Base-by-base conservation (phyloP, 768 basidiomycete genomes). In the Dentipellis sp. region DNA sequence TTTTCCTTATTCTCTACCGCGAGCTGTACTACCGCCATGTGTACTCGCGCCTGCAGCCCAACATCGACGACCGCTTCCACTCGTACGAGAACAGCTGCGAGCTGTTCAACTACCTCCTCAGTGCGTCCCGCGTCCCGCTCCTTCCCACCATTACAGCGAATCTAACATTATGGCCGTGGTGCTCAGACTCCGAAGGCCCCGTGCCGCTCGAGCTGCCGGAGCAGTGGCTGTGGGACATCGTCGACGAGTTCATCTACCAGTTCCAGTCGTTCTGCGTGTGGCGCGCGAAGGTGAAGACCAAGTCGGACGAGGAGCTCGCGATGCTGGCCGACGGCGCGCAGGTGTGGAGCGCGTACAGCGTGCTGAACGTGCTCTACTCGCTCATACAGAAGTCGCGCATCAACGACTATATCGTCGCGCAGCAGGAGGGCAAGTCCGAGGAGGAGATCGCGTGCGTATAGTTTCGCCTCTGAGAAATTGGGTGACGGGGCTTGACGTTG, bases 71-170 rank as follows among this genome's bases (percentile, higher is more conserved):
- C 70, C 88, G 95, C 46, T 95, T 97, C 78, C 92, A 97, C 68
- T 94, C 94, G 0, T 95, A 94, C 70, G 91, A 95, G 68, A 95
- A 95, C 75, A 92, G 92, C 72, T 97, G 95, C 80, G 93, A 95
- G 69, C 75, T 98, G 62, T 98, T 97, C 82, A 98, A 97, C 72
- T 93, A 94, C 68, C 81, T 99, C 37, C 83, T 98, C 61, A 97
- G 92, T 92, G 63, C 57, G 88, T 74, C 8, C 29, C 12, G 14
- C 53, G 14, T 4, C 21, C 14, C 37, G 23, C n/a, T n/a, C 5
- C 37, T 45, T 47, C 21, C 37, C 4, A 3, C 10, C 38, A 4
- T 1, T 49, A 40, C 54, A n/a, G 39, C n/a, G n/a, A n/a, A n/a
- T n/a, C n/a, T n/a, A n/a, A n/a, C n/a, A n/a, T n/a, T n/a, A 17